These are phyloP conservation scores for Phytopythium kandeliae DNA, from an alignment of 352 stramenopile species.

Conservation along the genomic window DNA sequence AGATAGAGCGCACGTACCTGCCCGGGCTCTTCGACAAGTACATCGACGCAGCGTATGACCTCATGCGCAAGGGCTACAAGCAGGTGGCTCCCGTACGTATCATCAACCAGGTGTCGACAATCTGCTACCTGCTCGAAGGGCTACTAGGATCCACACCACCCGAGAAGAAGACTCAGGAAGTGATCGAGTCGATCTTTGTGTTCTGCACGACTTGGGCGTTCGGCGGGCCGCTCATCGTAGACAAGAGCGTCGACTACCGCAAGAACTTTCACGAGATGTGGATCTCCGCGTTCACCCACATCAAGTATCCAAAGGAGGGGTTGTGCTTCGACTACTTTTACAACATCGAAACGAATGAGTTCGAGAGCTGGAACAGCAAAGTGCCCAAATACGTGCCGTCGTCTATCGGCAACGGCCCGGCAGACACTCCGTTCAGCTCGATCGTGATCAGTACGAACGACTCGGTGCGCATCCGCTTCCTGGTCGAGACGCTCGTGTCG, in stretches of 20 bases:
- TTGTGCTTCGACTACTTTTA: constrained; percentile 98
- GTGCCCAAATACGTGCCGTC: constrained; percentile 89
- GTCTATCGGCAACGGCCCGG: constrained; percentile 90
- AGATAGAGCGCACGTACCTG: constrained; percentile 90
- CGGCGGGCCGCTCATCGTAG: constrained; percentile 92
- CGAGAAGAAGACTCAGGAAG: constrained; percentile 90
- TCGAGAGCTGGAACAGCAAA: constrained; percentile 91
- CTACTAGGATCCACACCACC: constrained; percentile 77
- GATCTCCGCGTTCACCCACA: constrained; percentile 67
- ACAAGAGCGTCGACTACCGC: constrained; percentile 88
- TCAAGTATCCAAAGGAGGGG: constrained; percentile 95
- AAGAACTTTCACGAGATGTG: constrained; percentile 88
- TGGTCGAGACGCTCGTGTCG: constrained; percentile 93
- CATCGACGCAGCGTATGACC: constrained; percentile 90
- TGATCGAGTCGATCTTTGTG: constrained; percentile 95
- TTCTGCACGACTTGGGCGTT: constrained; percentile 97
- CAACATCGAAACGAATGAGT: constrained; percentile 89
- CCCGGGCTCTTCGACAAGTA: constrained; percentile 96
- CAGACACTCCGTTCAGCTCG: constrained; percentile 94
- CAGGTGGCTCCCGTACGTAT: constrained; percentile 91
- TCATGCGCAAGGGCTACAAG: constrained; percentile 95
- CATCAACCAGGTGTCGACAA: constrained; percentile 95
- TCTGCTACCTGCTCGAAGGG: constrained; percentile 95
- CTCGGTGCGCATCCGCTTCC: constrained; percentile 92
- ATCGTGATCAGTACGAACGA: constrained; percentile 97